Percentiles rank a stretch among this genome's conserved stretches.
These are phyloP conservation scores for Yamadazyma endophytica DNA, from an alignment of 805 yeast species.

Conservation along the genomic window DNA sequence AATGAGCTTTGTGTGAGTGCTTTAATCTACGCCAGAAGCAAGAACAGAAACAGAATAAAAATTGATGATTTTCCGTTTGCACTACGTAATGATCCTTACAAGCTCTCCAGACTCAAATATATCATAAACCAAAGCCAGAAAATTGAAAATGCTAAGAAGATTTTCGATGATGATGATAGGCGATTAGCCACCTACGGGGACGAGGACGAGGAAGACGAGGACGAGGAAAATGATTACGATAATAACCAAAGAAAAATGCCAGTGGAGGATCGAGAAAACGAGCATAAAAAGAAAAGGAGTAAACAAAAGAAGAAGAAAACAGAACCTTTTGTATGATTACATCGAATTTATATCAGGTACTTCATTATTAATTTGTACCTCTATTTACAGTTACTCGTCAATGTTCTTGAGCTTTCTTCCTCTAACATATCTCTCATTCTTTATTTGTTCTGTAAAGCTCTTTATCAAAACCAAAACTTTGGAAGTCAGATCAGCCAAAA, in stretches of 20 bases:
- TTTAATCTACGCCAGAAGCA: slow-evolving; percentile 30
- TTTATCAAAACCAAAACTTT: slow-evolving; percentile 10
- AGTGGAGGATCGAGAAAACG: too few species aligned
- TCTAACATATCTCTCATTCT: slow-evolving; percentile 52
- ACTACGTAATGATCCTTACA: slow-evolving; percentile 38
- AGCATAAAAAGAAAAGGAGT: too few species aligned
- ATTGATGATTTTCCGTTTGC: slow-evolving; percentile 41
- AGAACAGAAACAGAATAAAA: slow-evolving; percentile 36
- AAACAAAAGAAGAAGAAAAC: too few species aligned
- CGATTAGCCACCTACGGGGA: slow-evolving; percentile 7
- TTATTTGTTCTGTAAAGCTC: slow-evolving; percentile 42
- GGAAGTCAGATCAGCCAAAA: slow-evolving; percentile 9
- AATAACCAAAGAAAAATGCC: too few species aligned
- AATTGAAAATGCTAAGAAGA: slow-evolving; percentile 37
- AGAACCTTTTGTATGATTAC: too few species aligned
- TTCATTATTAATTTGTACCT: background rate
- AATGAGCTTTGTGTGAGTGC: slow-evolving; percentile 31
- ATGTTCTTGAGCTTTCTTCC: slow-evolving; percentile 52
- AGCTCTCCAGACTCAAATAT: slow-evolving; percentile 37
- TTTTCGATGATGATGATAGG: slow-evolving; percentile 31
- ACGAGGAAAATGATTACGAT: background rate
- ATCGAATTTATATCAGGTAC: background rate
- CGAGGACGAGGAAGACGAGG: slow-evolving; percentile 3
- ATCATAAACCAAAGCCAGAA: slow-evolving; percentile 34
- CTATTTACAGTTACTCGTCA: slow-evolving; percentile 10